These are phyloP conservation scores for Candida multigemmis DNA, from an alignment of 805 yeast species.

Conservation along the genomic window DNA sequence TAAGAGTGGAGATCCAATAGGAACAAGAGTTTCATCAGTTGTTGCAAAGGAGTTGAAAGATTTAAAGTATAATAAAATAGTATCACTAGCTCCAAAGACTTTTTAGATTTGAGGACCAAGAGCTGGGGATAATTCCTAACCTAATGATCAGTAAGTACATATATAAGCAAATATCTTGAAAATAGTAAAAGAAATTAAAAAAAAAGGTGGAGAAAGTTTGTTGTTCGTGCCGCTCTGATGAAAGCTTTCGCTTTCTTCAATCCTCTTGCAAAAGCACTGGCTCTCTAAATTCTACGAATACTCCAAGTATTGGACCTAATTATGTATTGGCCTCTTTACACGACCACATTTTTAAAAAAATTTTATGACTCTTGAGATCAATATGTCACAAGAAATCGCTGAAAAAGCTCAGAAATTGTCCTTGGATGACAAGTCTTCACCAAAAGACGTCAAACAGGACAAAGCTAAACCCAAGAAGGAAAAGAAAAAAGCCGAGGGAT, in stretches of 20 bases:
- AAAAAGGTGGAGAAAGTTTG: background rate
- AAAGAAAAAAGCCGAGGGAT: slow-evolving; percentile 25
- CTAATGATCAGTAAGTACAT: slow-evolving; percentile 1
- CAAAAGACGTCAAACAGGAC: slow-evolving; percentile 17
- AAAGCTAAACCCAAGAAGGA: slow-evolving; percentile 8
- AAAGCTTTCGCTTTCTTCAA: background rate
- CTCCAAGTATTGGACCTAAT: background rate
- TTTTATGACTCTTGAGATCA: background rate
- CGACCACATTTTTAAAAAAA: slow-evolving; percentile 1
- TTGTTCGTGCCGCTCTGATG: background rate
- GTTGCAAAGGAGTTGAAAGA: slow-evolving; percentile 88
- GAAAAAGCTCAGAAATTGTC: slow-evolving; percentile 39
- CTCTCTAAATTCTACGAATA: background rate
- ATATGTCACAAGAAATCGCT: slow-evolving; percentile 19
- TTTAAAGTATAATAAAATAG: slow-evolving; percentile 75
- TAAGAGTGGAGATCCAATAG: slow-evolving; percentile 89
- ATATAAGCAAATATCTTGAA: background rate
- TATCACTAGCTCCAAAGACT: slow-evolving; percentile 78
- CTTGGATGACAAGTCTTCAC: slow-evolving; percentile 13
- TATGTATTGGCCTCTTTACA: slow-evolving; percentile 2
- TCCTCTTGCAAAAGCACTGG: background rate
- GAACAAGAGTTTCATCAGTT: slow-evolving; percentile 83
- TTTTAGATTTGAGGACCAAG: slow-evolving; percentile 5
- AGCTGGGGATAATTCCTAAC: background rate
- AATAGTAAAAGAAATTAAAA: background rate